Base-by-base conservation (phyloP, 2,329 filamentous ascomycete genomes). In the Colletotrichum lupini region DNA sequence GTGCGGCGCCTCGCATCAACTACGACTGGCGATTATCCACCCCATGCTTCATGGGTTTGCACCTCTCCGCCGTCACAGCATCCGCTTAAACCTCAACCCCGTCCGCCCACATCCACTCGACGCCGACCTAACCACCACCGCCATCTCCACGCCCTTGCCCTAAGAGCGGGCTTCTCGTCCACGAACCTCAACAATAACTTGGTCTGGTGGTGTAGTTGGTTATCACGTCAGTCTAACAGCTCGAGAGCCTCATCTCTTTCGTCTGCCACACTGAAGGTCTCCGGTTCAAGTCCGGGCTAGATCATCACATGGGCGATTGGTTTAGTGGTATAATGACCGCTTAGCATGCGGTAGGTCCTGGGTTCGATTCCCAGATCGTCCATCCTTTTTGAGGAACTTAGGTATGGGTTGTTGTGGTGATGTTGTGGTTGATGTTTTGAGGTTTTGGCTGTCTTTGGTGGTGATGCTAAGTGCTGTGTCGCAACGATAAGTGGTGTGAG, bases 191-290 rank as follows among this genome's bases (percentile, higher is more conserved):
- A 16, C 14, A 42, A 7, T 16, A 7, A 16, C 14, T 42, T 68
- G 70, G 67, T 73, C 56, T 73, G 68, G 69, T 81, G 78, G 79
- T 80, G 79, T 80, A 81, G 83, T 85, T 85, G 84, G 83, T 85
- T 85, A 85, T 85, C 83, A 85, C 84, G 81, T 85, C 82, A 85
- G 83, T 85, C 82, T 85, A 85, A 85, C 83, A 81, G 56, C 14
- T 4, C 32, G 66, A 35, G 61, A 7, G 37, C 14, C 37, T 42
- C 37, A 42, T 0, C 12, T 5, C 42, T 49, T 3, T 49, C 42
- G 7, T 49, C 16, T 46, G 53, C n/a, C 12, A 32, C 70, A 73
- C 67, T 73, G 70, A 73, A 73, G 70, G 70, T 73, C 70, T 73
- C 70, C 70, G 67, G 70, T 73, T 73, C 70, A 70, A 73, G 67